These are phyloP conservation scores for Bremia lactucae DNA, from an alignment of 352 stramenopile species.

Conservation along the genomic window DNA sequence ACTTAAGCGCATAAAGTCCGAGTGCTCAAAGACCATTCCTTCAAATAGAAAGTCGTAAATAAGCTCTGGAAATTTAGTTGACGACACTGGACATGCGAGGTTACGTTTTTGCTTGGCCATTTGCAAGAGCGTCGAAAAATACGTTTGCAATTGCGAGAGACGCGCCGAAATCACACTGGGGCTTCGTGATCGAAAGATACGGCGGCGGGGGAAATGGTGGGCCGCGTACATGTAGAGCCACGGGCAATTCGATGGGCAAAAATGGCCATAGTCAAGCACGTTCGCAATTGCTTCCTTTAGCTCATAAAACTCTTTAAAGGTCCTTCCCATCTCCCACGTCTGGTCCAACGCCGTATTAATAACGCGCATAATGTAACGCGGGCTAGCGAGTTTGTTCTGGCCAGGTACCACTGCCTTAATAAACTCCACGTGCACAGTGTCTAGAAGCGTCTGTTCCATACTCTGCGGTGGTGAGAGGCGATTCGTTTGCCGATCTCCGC, in stretches of 20 bases:
- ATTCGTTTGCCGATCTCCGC: constrained; percentile 41
- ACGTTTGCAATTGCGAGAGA: constrained; percentile 50
- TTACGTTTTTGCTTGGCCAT: constrained; percentile 54
- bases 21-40: constrained; percentile 68
- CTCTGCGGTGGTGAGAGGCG: constrained; percentile 20
- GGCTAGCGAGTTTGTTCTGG: constrained; percentile 49
- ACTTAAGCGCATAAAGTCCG: constrained; percentile 56
- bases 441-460: constrained; percentile 60
- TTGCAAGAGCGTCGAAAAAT: constrained; percentile 51
- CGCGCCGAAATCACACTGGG: constrained; percentile 50
- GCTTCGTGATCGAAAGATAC: constrained; percentile 60
- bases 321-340: constrained; percentile 72
- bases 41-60: constrained; percentile 77
- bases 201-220: constrained; percentile 67
- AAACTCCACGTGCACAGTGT: constrained; percentile 72
- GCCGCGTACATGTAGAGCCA: constrained; percentile 78
- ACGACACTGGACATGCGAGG: constrained; percentile 46
- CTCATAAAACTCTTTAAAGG: constrained; percentile 71
- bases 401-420: constrained; percentile 64
- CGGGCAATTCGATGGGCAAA: constrained; percentile 69
- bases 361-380: constrained; percentile 74
- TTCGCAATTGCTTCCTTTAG: constrained; percentile 53
- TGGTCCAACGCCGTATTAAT: constrained; percentile 51
- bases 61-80: constrained; percentile 48
- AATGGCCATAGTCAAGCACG: constrained; percentile 65